A percentile compares a stretch with the other conserved stretches of the same genome.
These are phyloP conservation scores for Pseudopediastrum boryanum DNA, from an alignment of 139 green algal genomes.

Conservation along the genomic window DNA sequence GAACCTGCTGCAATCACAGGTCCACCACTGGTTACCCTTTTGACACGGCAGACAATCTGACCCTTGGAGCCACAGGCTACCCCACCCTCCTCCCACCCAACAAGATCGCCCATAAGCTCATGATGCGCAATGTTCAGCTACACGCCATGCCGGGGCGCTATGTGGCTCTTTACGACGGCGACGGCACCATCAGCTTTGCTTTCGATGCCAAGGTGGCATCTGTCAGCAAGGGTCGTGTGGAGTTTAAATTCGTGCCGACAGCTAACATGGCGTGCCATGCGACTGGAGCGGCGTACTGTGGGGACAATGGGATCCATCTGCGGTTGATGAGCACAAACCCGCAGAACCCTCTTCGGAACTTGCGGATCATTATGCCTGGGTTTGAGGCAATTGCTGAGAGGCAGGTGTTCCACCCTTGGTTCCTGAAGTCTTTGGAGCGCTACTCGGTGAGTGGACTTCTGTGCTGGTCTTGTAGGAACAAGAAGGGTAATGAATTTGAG, in stretches of 20 bases:
- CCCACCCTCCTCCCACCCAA: slow-evolving; percentile 33
- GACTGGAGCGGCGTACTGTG: slow-evolving; percentile 19
- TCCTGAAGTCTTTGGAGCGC: slow-evolving; percentile 39
- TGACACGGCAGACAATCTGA: slow-evolving; percentile 26
- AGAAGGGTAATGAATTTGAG: too few relatives aligned
- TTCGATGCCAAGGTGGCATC: slow-evolving; percentile 40
- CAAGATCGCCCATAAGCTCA: slow-evolving; percentile 43
- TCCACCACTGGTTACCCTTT: slow-evolving; percentile 13
- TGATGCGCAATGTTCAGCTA: slow-evolving; percentile 36
- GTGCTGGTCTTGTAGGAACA: too few relatives aligned
- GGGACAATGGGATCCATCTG: slow-evolving; percentile 26
- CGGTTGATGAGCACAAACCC: slow-evolving; percentile 26
- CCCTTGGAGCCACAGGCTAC: slow-evolving; percentile 38
- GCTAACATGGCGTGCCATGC: slow-evolving; percentile 34
- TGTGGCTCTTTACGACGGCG: slow-evolving; percentile 41
- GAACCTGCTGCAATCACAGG: slow-evolving; percentile 4
- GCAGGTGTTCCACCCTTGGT: slow-evolving; percentile 42
- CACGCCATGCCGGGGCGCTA: slow-evolving; percentile 40
- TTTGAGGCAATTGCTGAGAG: slow-evolving; percentile 22
- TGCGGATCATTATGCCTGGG: slow-evolving; percentile 22
- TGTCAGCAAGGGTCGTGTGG: slow-evolving; percentile 23
- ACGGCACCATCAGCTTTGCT: slow-evolving; percentile 27
- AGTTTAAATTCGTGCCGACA: slow-evolving; percentile 34
- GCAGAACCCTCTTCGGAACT: slow-evolving; percentile 35
- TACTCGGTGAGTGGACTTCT: not conserved